A percentile compares a stretch with the other conserved stretches of the same genome.
phyloP scores from a whole-genome alignment of 768 basidiomycete species.

The Hortiboletus campestris region DNA sequence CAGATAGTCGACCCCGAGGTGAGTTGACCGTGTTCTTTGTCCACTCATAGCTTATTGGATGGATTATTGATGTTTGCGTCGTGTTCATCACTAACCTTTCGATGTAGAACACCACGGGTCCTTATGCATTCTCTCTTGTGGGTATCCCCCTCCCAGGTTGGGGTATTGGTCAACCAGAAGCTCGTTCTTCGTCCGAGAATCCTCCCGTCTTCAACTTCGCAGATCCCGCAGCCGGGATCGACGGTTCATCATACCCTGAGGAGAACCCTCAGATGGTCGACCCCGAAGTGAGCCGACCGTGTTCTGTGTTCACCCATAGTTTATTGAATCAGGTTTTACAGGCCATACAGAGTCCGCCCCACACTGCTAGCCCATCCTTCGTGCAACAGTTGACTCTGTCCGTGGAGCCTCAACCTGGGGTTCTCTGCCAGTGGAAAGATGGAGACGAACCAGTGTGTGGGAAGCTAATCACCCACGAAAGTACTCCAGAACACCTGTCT shows the following conservation, averaged over 20 bases:
- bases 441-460: slow-evolving; percentile 1
- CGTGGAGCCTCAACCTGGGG: too few species aligned
- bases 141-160: not conserved
- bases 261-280: not conserved
- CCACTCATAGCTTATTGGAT: too few species aligned
- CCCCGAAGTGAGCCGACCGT: not conserved
- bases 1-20: not conserved
- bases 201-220: not conserved
- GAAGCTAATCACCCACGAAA: not conserved
- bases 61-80: not conserved
- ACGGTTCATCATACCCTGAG: not conserved
- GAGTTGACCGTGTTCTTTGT: not conserved
- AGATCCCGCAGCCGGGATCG: not conserved
- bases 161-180: not conserved
- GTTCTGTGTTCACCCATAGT: not conserved
- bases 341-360: not conserved
- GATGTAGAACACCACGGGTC: not conserved
- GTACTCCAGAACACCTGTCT: slow-evolving; percentile 12
- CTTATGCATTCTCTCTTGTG: fast-evolving
- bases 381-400: not conserved
- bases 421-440: slow-evolving; percentile 6
- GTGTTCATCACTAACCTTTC: not conserved
- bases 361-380: too few species aligned
- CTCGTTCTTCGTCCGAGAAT: not conserved
- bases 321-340: not conserved